phyloP scores from a whole-genome alignment of 768 basidiomycete species.

The Lactifluus volemus region DNA sequence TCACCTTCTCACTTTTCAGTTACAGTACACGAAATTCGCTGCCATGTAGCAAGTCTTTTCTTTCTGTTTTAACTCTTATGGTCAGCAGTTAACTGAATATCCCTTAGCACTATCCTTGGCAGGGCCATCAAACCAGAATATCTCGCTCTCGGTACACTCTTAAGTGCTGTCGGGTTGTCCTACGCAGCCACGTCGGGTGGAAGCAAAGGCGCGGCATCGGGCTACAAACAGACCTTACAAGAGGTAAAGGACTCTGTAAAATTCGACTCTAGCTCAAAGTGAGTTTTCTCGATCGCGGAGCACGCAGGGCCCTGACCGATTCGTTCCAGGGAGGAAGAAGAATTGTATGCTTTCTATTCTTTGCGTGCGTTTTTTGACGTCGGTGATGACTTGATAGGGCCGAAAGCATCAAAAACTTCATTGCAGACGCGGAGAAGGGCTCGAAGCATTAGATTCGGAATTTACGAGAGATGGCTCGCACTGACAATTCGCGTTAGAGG shows the following conservation, averaged over 20 bases:
- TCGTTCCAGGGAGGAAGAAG: slow-evolving; percentile 63
- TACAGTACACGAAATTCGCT: slow-evolving; percentile 8
- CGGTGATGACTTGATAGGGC: slow-evolving; percentile 39
- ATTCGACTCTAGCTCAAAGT: slow-evolving; percentile 61
- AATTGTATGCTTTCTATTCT: slow-evolving; percentile 51
- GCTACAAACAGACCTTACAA: slow-evolving; percentile 33
- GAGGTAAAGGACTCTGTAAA: slow-evolving; percentile 54
- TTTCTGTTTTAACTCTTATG: background rate
- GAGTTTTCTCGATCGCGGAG: slow-evolving; percentile 23
- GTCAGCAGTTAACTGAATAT: background rate
- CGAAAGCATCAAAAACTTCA: slow-evolving; percentile 69
- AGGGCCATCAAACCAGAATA: slow-evolving; percentile 77
- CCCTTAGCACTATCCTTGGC: slow-evolving; percentile 60
- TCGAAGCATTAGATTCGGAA: slow-evolving; percentile 38
- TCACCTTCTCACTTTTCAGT: background rate
- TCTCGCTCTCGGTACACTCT: slow-evolving; percentile 61
- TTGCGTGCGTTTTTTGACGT: slow-evolving; percentile 15
- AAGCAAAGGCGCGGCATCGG: slow-evolving; percentile 39
- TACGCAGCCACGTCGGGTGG: slow-evolving; percentile 48
- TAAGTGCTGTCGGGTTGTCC: slow-evolving; percentile 44
- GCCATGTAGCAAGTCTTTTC: slow-evolving; percentile 36
- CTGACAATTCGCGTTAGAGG: background rate
- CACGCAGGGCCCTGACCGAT: background rate
- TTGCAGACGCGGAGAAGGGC: slow-evolving; percentile 78
- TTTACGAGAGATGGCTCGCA: background rate